These are phyloP conservation scores for Niebla homalea DNA, from an alignment of 495 filamentous ascomycete species.

Conservation along the genomic window DNA sequence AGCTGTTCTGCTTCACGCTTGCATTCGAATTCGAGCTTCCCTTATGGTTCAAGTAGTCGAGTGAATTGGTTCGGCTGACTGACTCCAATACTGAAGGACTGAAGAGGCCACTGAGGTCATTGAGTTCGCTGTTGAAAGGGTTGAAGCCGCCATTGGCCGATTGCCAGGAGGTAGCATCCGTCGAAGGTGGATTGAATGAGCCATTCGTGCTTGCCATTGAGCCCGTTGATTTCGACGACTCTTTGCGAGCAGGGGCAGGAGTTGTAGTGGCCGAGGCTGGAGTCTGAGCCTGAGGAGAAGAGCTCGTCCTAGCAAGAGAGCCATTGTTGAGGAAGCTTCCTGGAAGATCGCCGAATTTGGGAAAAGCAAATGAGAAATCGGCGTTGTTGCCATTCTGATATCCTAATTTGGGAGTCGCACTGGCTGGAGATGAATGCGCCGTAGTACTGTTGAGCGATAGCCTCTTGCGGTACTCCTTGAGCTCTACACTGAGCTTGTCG, in stretches of 20 bases:
- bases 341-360: conserved; percentile 60
- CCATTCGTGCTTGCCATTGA: conserved; percentile 8
- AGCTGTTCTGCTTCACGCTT: conserved; percentile 2
- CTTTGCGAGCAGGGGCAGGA: conserved; percentile 16
- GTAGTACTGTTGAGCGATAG: conserved; percentile 43
- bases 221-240: conserved; percentile 15
- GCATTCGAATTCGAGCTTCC: conserved; percentile 1
- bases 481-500: conserved; percentile 70
- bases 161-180: too few species aligned
- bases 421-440: conserved; percentile 32
- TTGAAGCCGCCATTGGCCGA: conserved; percentile 9
- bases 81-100: conserved; percentile 32
- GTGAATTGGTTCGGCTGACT: conserved; percentile 13
- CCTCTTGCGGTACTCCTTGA: conserved; percentile 81
- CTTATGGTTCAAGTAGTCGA: conserved; percentile 12
- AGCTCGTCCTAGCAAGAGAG: conserved; percentile 17
- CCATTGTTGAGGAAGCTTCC: conserved; percentile 44
- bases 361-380: conserved; percentile 91
- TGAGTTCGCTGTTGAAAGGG: conserved; percentile 23
- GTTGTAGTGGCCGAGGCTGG: conserved; percentile 19
- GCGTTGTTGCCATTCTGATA: conserved; percentile 38
- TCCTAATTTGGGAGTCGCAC: conserved; percentile 23
- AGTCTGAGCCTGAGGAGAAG: conserved; percentile 9
- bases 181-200: neutral
- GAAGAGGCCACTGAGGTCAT: conserved; percentile 30